These are phyloP conservation scores for Neltuma alba DNA, from an alignment of 306 rosid genomes.

Conservation along the genomic window DNA sequence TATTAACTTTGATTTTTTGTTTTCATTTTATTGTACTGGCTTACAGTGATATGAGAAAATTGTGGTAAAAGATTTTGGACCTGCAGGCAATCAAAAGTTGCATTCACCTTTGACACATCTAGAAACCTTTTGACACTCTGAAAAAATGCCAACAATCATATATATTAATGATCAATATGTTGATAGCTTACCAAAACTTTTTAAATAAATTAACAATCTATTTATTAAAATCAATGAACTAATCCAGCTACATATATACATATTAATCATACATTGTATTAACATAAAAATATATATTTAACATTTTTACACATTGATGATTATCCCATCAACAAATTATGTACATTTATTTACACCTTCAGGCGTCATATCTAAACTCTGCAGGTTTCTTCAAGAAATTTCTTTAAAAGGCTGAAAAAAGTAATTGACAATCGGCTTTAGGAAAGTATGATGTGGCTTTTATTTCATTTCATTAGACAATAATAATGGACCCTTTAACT, in stretches of 20 bases:
- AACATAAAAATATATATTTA: too few relatives aligned
- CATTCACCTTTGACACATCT: background rate
- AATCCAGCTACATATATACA: background rate
- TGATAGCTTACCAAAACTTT: background rate
- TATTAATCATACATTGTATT: background rate
- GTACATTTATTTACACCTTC: conserved; percentile 18
- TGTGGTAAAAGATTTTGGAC: too few relatives aligned
- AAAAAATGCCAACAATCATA: too few relatives aligned
- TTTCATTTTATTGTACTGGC: too few relatives aligned
- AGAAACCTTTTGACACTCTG: background rate
- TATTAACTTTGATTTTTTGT: too few relatives aligned
- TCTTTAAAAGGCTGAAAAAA: background rate
- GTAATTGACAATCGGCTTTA: conserved; percentile 21
- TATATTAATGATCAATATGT: background rate
- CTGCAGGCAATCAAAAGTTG: too few relatives aligned
- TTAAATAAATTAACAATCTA: background rate
- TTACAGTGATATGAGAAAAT: too few relatives aligned
- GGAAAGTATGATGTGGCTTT: background rate
- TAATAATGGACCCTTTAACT: background rate
- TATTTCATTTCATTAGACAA: background rate
- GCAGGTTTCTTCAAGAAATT: conserved; percentile 25
- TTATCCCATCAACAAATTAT: background rate
- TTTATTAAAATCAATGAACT: background rate
- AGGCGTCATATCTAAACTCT: background rate
- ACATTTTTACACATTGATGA: too few relatives aligned